Evolutionary conservation across 2,329 filamentous ascomycete genomes (phyloP).

Genomic region (Lachnellula arida): DNA sequence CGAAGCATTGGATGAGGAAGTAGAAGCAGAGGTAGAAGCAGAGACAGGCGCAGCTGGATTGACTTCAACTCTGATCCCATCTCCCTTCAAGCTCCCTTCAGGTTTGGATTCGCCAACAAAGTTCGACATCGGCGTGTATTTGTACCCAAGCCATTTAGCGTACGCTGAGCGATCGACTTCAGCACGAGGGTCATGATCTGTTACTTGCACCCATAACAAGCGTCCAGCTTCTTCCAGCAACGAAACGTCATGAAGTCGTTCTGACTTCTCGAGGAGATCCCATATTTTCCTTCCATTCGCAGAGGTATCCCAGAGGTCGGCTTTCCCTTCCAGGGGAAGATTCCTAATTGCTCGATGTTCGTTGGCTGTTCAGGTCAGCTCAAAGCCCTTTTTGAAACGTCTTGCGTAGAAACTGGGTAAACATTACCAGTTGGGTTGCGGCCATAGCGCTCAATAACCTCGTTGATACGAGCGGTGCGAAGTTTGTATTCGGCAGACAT

Average conservation of each 20-base stretch:
- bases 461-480: neutral
- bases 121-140: too few species aligned
- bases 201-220: conserved; percentile 7
- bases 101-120: too few species aligned
- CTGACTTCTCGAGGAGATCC: conserved; percentile 3
- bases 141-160: too few species aligned
- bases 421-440: neutral
- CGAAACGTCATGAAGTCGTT: conserved; percentile 1
- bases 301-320: conserved; percentile 6
- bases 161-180: too few species aligned
- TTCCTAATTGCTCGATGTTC: conserved; percentile 2
- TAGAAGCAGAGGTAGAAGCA: too few species aligned
- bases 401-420: too few species aligned
- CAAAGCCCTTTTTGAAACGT: neutral
- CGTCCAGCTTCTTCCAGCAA: conserved; percentile 12
- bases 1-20: too few species aligned
- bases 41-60: too few species aligned
- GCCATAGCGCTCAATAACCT: conserved; percentile 2
- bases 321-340: neutral
- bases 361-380: neutral
- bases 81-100: too few species aligned
- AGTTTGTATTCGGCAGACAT: too few species aligned
- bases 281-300: conserved; percentile 4
- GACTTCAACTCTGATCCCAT: too few species aligned
- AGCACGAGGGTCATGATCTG: too few species aligned